Evolutionary conservation across 1,284 basidiomycete species (phyloP).

Genomic region (Cryptococcus depauperatus): DNA sequence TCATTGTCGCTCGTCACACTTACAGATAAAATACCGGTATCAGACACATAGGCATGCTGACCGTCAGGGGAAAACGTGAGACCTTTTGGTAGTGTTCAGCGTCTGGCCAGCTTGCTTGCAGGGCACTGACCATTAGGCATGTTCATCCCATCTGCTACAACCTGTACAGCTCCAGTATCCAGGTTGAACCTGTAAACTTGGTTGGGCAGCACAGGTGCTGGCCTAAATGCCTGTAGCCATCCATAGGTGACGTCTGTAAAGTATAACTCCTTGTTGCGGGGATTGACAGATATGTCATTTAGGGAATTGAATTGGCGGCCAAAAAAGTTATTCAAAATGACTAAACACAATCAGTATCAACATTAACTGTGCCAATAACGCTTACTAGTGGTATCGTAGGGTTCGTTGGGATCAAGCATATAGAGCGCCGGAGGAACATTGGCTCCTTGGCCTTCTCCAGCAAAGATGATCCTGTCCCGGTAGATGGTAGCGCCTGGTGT

Average conservation of each 20-base stretch:
- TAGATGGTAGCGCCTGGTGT: conserved; percentile 54
- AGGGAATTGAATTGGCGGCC: conserved; percentile 73
- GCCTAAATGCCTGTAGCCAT: conserved; percentile 58
- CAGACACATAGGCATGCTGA: conserved; percentile 58
- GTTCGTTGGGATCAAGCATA: conserved; percentile 57
- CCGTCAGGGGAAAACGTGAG: conserved; percentile 63
- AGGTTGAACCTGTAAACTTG: conserved; percentile 68
- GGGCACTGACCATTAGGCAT: conserved; percentile 36
- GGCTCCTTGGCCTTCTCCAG: conserved; percentile 58
- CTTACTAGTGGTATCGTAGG: conserved; percentile 53
- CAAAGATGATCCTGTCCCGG: conserved; percentile 54
- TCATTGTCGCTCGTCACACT: too few species aligned
- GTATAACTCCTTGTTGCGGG: conserved; percentile 38
- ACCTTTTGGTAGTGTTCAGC: conserved; percentile 51
- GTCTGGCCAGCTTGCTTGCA: background rate
- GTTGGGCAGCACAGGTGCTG: conserved; percentile 55
- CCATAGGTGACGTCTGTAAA: conserved; percentile 52
- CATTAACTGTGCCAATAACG: background rate
- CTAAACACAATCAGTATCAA: conserved; percentile 12
- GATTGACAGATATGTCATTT: conserved; percentile 68
- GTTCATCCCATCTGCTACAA: conserved; percentile 60
- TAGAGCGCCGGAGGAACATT: conserved; percentile 56
- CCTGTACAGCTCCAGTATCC: conserved; percentile 54
- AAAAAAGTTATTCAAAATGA: conserved; percentile 61
- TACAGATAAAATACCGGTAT: conserved; percentile 18